Conservation (phyloP, 2,329 filamentous ascomycete genomes). For the Thielaviopsis populi region DNA sequence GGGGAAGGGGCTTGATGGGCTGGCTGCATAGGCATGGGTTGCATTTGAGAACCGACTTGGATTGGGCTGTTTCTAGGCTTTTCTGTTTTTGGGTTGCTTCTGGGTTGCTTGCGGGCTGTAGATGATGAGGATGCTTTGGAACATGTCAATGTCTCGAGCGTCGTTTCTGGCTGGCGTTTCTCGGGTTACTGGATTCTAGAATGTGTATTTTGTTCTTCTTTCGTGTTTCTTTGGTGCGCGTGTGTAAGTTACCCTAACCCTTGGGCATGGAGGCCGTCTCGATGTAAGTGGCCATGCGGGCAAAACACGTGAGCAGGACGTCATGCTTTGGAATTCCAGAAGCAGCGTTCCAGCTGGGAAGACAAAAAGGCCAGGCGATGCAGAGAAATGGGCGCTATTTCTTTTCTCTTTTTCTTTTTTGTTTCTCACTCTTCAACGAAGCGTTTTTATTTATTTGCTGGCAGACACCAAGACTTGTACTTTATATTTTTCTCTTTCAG, state of each 20-base stretch:
- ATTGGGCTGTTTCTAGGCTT: not conserved
- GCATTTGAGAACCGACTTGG: not conserved
- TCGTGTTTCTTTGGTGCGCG: not conserved
- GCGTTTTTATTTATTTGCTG: not conserved
- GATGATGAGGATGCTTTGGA: not conserved
- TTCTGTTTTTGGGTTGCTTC: not conserved
- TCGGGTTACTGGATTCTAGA: not conserved
- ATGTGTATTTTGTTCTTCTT: not conserved
- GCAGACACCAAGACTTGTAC: not conserved
- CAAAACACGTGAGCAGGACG: slow-evolving; percentile 7
- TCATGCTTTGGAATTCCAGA: slow-evolving; percentile 5
- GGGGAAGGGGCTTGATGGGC: not conserved
- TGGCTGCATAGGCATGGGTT: not conserved
- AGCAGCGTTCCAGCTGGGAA: not conserved
- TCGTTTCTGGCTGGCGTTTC: not conserved
- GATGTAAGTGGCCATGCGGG: not conserved
- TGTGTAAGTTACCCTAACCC: not conserved
- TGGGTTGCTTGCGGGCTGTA: not conserved
- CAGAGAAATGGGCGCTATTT: not conserved
- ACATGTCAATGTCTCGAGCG: not conserved
- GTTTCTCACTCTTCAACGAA: not conserved
- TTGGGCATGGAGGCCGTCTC: not conserved
- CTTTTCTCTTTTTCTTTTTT: not conserved
- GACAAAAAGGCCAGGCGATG: slow-evolving; percentile 2
- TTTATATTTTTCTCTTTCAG: not conserved